Base-by-base conservation (phyloP, 768 basidiomycete species). In the Neoboletus brunneissimus region DNA sequence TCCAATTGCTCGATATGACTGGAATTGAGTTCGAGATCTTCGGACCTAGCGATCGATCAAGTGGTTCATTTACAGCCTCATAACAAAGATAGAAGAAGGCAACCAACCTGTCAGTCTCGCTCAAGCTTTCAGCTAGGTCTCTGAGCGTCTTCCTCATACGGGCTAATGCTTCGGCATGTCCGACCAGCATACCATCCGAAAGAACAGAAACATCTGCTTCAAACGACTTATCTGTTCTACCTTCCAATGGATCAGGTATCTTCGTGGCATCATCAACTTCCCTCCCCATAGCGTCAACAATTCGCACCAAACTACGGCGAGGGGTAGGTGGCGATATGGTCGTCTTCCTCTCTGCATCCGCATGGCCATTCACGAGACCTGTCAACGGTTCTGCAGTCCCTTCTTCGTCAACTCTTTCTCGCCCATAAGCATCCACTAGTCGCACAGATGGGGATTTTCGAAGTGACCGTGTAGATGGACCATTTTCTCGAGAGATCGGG, bases 401-500 rank as follows among this genome's bases (percentile, higher is more conserved):
- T 57, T 65, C 57, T 54, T 63, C 57, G 16, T 61, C 48, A 48
- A 48, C 43, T 58, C 72, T 70, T 65, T 83, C 79, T 42, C 82
- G 74, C 10, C 89, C 89, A 66, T 81, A 90, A 9, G 84, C 86
- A 70, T 91, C 88, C 27, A 91, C 73, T n/a, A 90, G 64, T 25
- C 87, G 81, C 35, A 91, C 77, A 48, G 75, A 75, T 7, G 81
- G 77, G 0, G 79, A 76, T 66, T 78, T 82, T 22, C 79, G 76
- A 43, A 75, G 72, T 41, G 73, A 74, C 32, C 71, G 74, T 41
- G 70, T 67, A 45, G 59, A 69, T 56, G 47, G 60, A 5, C 32
- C 67, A 59, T 37, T 55, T 31, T 68, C 64, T n/a, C 64, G 73
- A 40, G 64, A 57, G 12, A 46, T 53, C 1, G 70, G 72, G n/a